Evolutionary conservation across 2,329 filamentous ascomycete genomes (phyloP), one percentile per base, ranked within the genome.

Genomic region (Talaromyces marneffei): DNA sequence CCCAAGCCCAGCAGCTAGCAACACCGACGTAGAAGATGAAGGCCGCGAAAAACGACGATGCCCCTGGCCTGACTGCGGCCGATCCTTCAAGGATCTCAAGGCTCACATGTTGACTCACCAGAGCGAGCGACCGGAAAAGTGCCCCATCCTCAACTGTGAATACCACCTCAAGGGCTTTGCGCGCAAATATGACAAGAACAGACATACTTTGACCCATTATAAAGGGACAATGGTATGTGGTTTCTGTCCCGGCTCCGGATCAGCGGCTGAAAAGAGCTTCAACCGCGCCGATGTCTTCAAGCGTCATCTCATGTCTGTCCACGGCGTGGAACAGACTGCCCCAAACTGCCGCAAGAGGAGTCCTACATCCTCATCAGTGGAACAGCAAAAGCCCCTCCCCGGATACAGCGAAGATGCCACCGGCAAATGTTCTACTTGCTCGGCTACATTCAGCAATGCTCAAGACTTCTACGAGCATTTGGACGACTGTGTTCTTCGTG

Each of bases 391-490:
- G 79, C 90, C 88, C 75, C 80, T 88, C 37, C 85, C 86, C 4
- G 85, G 85, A 59, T 91, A 91, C 70, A 83, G 88, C 20, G 83
- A 86, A 62, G 90, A 94, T 69, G 87, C 90, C 33, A 89, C 89
- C 56, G 92, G 92, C 65, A 91, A 89, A 74, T 97, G 93, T 76
- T 96, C 91, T 3, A 97, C 94, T 65, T 97, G 93, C 76, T 91
- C 90, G 14, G 84, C 86, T 44, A 90, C 85, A 7, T 97, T 96
- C 73, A 83, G 83, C 66, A 93, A 88, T 63, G 91, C 93, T 2
- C 93, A 97, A 75, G 93, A 97, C 71, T 97, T 97, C 78, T 97
- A 97, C 74, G 93, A 97, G 78, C 93, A 97, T 80, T 80, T 97
- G 66, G 93, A 87, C 69, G 85, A 87, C 74, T 87, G 85, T 70